Percentiles rank a stretch among this genome's conserved stretches.
Evolutionary conservation across 2,329 filamentous ascomycete species (phyloP).

Genomic region (Exophiala sp.): DNA sequence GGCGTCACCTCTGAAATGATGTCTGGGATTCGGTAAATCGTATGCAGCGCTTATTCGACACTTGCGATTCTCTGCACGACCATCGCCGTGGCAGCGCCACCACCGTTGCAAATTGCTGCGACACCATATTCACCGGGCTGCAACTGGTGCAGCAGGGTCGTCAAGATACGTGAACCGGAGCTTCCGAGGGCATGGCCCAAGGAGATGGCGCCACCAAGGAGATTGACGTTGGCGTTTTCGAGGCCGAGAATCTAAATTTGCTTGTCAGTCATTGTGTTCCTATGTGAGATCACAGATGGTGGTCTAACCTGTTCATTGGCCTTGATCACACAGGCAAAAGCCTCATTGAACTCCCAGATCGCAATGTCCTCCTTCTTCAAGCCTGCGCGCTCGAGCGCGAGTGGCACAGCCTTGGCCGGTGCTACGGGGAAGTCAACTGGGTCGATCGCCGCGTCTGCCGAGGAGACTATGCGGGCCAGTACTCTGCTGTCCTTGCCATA

Average conservation of each 20-base stretch:
- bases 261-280: constrained; percentile 8
- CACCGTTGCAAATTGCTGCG: constrained; percentile 95
- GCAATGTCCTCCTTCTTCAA: constrained; percentile 89
- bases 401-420: constrained; percentile 84
- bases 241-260: constrained; percentile 66
- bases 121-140: constrained; percentile 91
- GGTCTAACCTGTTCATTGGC: constrained; percentile 76
- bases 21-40: neutral
- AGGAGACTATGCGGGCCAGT: constrained; percentile 79
- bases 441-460: constrained; percentile 85
- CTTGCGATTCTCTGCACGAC: constrained; percentile 78
- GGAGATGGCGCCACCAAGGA: constrained; percentile 85
- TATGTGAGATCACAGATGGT: neutral
- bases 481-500: constrained; percentile 76
- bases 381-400: constrained; percentile 82
- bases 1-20: neutral
- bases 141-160: constrained; percentile 85
- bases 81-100: constrained; percentile 84
- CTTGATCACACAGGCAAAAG: constrained; percentile 92
- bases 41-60: constrained; percentile 35
- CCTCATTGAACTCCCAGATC: constrained; percentile 98
- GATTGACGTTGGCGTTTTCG: constrained; percentile 76
- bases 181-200: constrained; percentile 89
- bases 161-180: constrained; percentile 86
- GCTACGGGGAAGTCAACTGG: constrained; percentile 93